phyloP scores from a whole-genome alignment of 225 moss, liverwort and hornwort genomes.

The Straminergon stramineum region DNA sequence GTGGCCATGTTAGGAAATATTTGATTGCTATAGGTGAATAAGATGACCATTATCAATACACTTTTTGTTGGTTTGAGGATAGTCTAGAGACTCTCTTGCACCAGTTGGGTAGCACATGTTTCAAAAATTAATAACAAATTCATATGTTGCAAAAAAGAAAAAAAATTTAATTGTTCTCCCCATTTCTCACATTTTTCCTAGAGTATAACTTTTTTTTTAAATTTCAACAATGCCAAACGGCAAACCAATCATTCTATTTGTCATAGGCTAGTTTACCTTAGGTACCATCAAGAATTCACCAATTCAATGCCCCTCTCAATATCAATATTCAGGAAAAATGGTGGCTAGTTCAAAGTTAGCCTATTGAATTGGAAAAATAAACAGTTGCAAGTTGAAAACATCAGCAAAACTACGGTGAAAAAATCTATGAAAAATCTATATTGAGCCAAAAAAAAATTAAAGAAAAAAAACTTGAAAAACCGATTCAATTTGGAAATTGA shows the following conservation, averaged over 20 bases:
- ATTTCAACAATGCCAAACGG: too few species aligned
- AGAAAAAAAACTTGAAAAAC: too few species aligned
- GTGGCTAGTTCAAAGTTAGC: too few species aligned
- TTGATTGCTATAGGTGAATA: not conserved
- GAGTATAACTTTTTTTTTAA: too few species aligned
- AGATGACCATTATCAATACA: not conserved
- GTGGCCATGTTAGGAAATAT: not conserved
- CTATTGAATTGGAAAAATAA: too few species aligned
- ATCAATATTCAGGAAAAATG: too few species aligned
- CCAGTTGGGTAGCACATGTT: fast-evolving
- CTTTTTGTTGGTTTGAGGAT: not conserved
- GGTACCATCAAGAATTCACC: not conserved
- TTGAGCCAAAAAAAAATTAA: too few species aligned
- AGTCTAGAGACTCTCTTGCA: fast-evolving
- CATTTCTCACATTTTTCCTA: not conserved
- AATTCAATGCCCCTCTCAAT: not conserved
- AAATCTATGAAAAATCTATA: too few species aligned
- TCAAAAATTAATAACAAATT: not conserved
- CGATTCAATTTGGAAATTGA: too few species aligned
- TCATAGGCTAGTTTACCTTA: not conserved
- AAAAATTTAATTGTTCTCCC: not conserved
- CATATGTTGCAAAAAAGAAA: not conserved
- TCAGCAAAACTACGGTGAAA: too few species aligned
- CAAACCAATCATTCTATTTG: not conserved
- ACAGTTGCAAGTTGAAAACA: too few species aligned